A percentile compares a stretch with the other conserved stretches of the same genome.
Conservation (phyloP, 2,329 filamentous ascomycete genomes). For the Seiridium unicorne region DNA sequence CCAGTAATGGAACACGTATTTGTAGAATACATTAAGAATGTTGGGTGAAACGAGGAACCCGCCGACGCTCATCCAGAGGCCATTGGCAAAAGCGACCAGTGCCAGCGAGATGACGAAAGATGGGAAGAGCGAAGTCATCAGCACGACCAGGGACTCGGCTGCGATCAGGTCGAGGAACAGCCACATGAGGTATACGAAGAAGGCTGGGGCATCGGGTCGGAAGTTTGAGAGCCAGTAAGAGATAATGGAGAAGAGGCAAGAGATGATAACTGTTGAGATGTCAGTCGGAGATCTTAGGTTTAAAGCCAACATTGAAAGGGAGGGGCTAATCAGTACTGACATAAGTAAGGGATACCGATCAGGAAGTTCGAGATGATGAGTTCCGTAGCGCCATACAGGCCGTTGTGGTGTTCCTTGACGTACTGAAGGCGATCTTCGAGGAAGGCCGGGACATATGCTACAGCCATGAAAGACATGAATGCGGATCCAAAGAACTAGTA, state of each 20-base stretch:
- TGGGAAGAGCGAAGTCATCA: slow-evolving; percentile 70
- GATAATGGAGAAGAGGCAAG: slow-evolving; percentile 71
- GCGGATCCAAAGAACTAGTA: slow-evolving; percentile 65
- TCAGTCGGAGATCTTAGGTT: not conserved
- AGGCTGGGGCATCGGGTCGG: slow-evolving; percentile 60
- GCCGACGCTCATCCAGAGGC: slow-evolving; percentile 83
- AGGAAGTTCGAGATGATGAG: slow-evolving; percentile 80
- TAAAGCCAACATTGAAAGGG: slow-evolving; percentile 30
- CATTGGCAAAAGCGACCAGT: slow-evolving; percentile 80
- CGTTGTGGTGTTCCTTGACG: slow-evolving; percentile 77
- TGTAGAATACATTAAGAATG: slow-evolving; percentile 79
- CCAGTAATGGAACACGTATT: slow-evolving; percentile 70
- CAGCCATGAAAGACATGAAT: slow-evolving; percentile 79
- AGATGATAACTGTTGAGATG: slow-evolving; percentile 70
- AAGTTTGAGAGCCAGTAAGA: slow-evolving; percentile 82
- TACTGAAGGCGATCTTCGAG: slow-evolving; percentile 75
- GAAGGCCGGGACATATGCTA: slow-evolving; percentile 82
- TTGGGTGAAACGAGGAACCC: slow-evolving; percentile 77
- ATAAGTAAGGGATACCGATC: slow-evolving; percentile 78
- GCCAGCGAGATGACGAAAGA: slow-evolving; percentile 80
- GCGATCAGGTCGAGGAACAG: slow-evolving; percentile 81
- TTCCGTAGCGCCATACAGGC: slow-evolving; percentile 71
- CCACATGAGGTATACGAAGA: slow-evolving; percentile 81
- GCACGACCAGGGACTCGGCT: slow-evolving; percentile 80
- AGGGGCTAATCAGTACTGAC: slow-evolving; percentile 28